Base-by-base conservation (phyloP, 2,329 filamentous ascomycete species). In the Juglanconis oblonga region DNA sequence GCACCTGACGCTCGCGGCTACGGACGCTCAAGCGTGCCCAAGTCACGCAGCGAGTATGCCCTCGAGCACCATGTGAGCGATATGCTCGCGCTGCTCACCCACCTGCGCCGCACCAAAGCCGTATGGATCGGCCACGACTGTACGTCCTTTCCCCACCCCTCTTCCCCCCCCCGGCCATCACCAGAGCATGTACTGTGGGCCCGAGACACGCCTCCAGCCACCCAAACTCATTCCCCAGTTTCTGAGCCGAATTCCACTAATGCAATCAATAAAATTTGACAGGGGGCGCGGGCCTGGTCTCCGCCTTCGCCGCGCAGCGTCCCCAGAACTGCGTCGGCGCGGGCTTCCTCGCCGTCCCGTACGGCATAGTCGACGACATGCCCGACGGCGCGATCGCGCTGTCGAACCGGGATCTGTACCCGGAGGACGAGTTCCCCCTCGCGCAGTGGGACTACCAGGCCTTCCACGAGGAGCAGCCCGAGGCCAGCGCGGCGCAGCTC, bases 121-220 rank as follows among this genome's bases (percentile, higher is more conserved):
- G 66, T 82, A n/a, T 82, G 80, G 78, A 68, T 80, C 38, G 77
- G 72, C 11, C 78, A 80, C 59, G 77, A 80, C 63, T 54, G n/a
- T n/a, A n/a, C n/a, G n/a, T n/a, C n/a, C n/a, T n/a, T n/a, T n/a
- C n/a, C n/a, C n/a, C n/a, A n/a, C n/a, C n/a, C n/a, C n/a, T n/a
- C n/a, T n/a, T n/a, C n/a, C n/a, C n/a, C n/a, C n/a, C n/a, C n/a
- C n/a, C n/a, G n/a, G n/a, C n/a, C n/a, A n/a, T n/a, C n/a, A n/a
- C n/a, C n/a, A n/a, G n/a, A n/a, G n/a, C n/a, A n/a, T n/a, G n/a
- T n/a, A n/a, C n/a, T n/a, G n/a, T n/a, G n/a, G n/a, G n/a, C n/a
- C n/a, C n/a, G n/a, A n/a, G n/a, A n/a, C n/a, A n/a, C n/a, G n/a
- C n/a, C n/a, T n/a, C n/a, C n/a, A n/a, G n/a, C n/a, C n/a, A n/a